Evolutionary conservation across 1,284 basidiomycete species (phyloP).

Genomic region (Moesziomyces parantarcticus): DNA sequence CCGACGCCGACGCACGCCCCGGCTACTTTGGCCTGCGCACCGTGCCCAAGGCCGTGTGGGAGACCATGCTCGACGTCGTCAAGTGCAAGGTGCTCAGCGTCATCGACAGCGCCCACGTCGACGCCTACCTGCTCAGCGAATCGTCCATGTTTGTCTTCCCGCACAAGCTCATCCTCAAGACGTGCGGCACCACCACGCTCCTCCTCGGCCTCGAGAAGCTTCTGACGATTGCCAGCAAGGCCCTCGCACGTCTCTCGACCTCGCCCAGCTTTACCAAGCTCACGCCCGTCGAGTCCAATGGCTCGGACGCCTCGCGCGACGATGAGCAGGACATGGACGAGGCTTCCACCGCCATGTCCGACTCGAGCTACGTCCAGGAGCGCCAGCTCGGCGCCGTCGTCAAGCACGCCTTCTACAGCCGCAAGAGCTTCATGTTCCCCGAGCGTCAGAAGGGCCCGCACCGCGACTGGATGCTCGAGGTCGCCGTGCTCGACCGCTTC

Average conservation of each 20-base stretch:
- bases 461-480: constrained; percentile 92
- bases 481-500: constrained; percentile 87
- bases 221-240: constrained; percentile 81
- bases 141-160: constrained; percentile 96
- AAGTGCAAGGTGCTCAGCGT: constrained; percentile 95
- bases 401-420: constrained; percentile 82
- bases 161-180: constrained; percentile 97
- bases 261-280: constrained; percentile 34
- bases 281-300: constrained; percentile 14
- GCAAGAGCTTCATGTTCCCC: constrained; percentile 99
- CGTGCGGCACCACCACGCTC: constrained; percentile 98
- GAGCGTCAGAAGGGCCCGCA: constrained; percentile 95
- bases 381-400: constrained; percentile 57
- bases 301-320: constrained; percentile 5
- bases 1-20: constrained; percentile 38
- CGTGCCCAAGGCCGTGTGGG: constrained; percentile 84
- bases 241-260: constrained; percentile 69
- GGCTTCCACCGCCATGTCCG: constrained; percentile 30
- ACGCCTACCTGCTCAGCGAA: constrained; percentile 97
- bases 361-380: constrained; percentile 35
- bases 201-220: constrained; percentile 76
- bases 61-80: constrained; percentile 96
- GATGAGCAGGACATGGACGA: constrained; percentile 13
- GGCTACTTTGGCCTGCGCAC: constrained; percentile 76
- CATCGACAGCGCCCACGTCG: constrained; percentile 85